Conservation (phyloP, 1,139 yeast genomes). For the Kodamaea arcana region DNA sequence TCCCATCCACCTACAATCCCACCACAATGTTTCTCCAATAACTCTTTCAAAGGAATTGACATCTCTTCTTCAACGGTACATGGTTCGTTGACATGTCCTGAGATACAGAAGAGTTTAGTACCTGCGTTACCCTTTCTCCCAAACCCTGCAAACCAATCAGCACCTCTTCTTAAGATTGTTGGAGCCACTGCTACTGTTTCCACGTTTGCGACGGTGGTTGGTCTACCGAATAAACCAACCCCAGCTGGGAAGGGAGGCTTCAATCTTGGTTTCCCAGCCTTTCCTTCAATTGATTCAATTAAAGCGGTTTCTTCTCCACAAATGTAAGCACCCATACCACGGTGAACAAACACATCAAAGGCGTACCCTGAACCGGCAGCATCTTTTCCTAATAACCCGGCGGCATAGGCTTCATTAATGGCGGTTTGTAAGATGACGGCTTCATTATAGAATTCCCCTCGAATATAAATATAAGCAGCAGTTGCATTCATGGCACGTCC, state of each 20-base stretch:
- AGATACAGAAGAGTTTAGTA: conserved; percentile 77
- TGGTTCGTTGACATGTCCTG: conserved; percentile 88
- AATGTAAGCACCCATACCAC: conserved; percentile 89
- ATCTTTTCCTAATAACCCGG: conserved; percentile 74
- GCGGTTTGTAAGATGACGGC: conserved; percentile 69
- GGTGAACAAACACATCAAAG: conserved; percentile 76
- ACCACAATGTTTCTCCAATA: conserved; percentile 84
- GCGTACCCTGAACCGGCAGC: conserved; percentile 85
- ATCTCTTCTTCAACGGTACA: conserved; percentile 91
- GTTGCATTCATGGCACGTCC: conserved; percentile 93
- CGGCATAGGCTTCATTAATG: conserved; percentile 79
- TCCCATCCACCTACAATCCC: conserved; percentile 93
- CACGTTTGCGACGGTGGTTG: conserved; percentile 84
- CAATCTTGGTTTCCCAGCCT: conserved; percentile 87
- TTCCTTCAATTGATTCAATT: conserved; percentile 84
- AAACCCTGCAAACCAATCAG: conserved; percentile 76
- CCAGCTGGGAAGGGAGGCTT: conserved; percentile 96
- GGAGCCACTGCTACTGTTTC: conserved; percentile 89
- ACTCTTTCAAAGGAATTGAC: conserved; percentile 80
- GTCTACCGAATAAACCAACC: conserved; percentile 86
- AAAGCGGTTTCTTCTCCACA: conserved; percentile 91
- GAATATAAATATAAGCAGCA: conserved; percentile 83
- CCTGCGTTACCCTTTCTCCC: conserved; percentile 85
- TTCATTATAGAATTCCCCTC: conserved; percentile 86
- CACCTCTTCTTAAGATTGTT: conserved; percentile 83